Percentiles rank a stretch among this genome's conserved stretches.
Evolutionary conservation across 257 asterid genomes (phyloP).

Genomic region (Henckelia pumila): DNA sequence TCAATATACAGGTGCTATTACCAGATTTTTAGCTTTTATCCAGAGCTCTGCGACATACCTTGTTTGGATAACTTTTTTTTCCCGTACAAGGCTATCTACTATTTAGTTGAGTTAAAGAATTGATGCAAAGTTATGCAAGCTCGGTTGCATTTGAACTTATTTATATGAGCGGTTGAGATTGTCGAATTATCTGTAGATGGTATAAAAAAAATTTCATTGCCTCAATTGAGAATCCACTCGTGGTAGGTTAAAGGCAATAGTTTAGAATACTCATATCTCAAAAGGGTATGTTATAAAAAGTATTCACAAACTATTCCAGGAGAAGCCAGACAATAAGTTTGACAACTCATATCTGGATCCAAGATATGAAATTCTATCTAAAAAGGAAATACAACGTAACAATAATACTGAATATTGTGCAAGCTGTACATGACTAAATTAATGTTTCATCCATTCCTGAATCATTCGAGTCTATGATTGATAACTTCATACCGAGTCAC

Average conservation of each 20-base stretch:
- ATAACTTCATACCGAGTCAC: neutral
- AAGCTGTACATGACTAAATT: neutral
- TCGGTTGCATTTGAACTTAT: neutral
- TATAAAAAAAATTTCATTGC: neutral
- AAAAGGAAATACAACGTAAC: neutral
- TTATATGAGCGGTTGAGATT: neutral
- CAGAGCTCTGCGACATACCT: neutral
- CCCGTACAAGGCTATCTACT: neutral
- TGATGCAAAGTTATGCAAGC: neutral
- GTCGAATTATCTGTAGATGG: neutral
- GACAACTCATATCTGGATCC: neutral
- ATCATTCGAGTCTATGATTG: neutral
- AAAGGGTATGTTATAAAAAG: neutral
- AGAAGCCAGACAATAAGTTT: neutral
- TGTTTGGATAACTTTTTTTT: neutral
- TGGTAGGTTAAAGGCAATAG: constrained; percentile 1
- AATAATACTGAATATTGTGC: neutral
- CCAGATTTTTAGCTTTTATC: constrained; percentile 6
- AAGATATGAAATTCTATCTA: neutral
- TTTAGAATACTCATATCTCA: neutral
- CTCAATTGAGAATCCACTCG: neutral
- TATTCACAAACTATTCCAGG: neutral
- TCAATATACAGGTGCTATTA: constrained; percentile 47
- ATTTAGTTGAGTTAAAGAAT: neutral
- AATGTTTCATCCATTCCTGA: neutral